Evolutionary conservation across 306 rosid species (phyloP), one percentile per base, ranked within the genome.

Genomic region (Castanea mollissima): DNA sequence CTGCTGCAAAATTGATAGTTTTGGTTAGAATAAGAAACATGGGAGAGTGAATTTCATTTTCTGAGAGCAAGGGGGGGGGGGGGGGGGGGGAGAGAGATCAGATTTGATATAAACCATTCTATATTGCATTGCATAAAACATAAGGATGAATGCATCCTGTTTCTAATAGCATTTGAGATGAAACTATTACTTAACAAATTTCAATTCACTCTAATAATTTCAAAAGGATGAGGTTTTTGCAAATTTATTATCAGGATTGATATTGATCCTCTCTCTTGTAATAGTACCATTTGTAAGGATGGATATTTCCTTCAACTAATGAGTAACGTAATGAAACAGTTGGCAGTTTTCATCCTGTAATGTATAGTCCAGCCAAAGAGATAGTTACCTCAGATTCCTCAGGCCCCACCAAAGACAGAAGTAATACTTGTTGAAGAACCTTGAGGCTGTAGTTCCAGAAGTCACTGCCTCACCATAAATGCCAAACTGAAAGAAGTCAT

Each of bases 1-100:
- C 88, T 83, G 82, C 91, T 88, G 86, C 74, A 76, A 86, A 69
- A 20, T 76, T 46, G 71, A 23, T 74, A 54, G 18, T 72, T 44
- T 44, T 18, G 29, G 74, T 86, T 76, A 84, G 51, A 44, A 35
- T 51, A 68, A 34, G 73, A 51, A 77, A 60, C 12, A 67, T 67
- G 18, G 6, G 11, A 76, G 19, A 25, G 60, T 15, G 27, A 21
- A 19, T 20, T 69, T 38, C 73, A 69, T 19, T 34, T 32, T 34
- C 35, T 34, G 35, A 69, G 68, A 57, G 74, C 27, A 25, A 6
- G 0, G 1, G 6, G 5, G 31, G 21, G 35, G 0, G 1, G 6
- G 5, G 31, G 31, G 31, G 31, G 31, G 31, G 31, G 31, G 31
- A 3, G 31, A 0, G 6, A 0, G 6, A 34, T 34, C 35, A 34